Base-by-base conservation (phyloP, 1,284 basidiomycete species). In the Ceratobasidium sp. region DNA sequence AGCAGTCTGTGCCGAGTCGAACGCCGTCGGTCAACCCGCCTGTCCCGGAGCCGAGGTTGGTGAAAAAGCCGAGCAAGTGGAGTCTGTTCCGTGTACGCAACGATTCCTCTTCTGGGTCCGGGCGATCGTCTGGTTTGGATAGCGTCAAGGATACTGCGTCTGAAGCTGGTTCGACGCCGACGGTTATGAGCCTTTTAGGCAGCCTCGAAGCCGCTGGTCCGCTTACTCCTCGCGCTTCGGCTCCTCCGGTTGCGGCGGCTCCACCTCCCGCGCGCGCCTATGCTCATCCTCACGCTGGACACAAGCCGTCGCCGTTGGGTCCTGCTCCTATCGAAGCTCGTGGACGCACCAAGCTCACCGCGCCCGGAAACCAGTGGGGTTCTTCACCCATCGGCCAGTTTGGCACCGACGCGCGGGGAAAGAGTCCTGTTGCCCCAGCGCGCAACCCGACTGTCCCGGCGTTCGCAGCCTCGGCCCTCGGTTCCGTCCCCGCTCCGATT, bases 41-140 rank as follows among this genome's bases (percentile, higher is more conserved):
- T 64, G 72, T 10, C 40, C 44, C 39, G 10, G 53, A 53, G 79
- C 51, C 80, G 81, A 49, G 71, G 84, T 5, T 40, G 53, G 79
- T 83, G 49, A 95, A 94, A 89, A 95, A 94, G 86, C 86, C 92
- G 75, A 93, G 91, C 63, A 94, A 92, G 83, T 95, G 93, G 93
- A 94, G 93, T 76, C 87, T 90, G 76, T 93, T 95, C 83, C 92
- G 92, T 26, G 63, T 64, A 6, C 58, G 61, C 40, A 79, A 79
- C 60, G 68, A 70, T 49, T 60, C 70, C 2, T 60, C 56, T 13
- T 55, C 77, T 15, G 70, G 70, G 1, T 72, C 77, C 20, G 44
- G 46, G 3, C 55, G 70, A 13, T 55, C 58, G 26, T 55, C 53
- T 26, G 56, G 56, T 33, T 40, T 53, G 40, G 69, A 71, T 2